Evolutionary conservation across 495 filamentous ascomycete species (phyloP), one percentile per base, ranked within the genome.

Genomic region (Pyrenopolyporus hunteri): DNA sequence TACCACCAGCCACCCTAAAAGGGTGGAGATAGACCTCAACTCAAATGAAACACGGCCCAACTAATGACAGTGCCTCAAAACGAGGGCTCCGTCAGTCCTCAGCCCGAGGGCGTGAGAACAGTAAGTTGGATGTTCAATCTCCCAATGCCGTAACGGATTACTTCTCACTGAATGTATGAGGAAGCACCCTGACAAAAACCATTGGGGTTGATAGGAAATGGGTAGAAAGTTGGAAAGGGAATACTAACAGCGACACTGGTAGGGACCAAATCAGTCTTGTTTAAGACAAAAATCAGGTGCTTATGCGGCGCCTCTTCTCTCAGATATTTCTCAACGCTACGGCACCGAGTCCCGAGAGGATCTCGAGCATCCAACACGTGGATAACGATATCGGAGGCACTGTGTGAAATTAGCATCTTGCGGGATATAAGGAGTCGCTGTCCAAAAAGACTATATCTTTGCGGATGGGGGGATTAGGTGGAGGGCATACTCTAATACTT

Each of bases 131-230:
- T 62, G 64, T 83, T 71, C 78, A 72, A 86, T 98, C 82, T 98
- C 87, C 93, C 95, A 97, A 89, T 83, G 89, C 86, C 89, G 91
- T 98, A 98, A 98, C 94, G 93, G 93, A 89, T 83, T 58, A 58
- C 80, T 82, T 83, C 85, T 88, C 90, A 95, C 83, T 68, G 84
- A 63, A 72, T 61, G 60, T 70, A 74, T 2, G 75, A 76, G 72
- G 83, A 89, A 85, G 82, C 83, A 86, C 85, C 94, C 93, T 98
- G 94, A 98, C 94, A 17, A 89, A 89, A 91, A 92, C 83, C 79
- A 89, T 96, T 78, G 74, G 76, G 73, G 68, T 59, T 14, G 59
- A 50, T 48, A 56, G 56, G 39, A 57, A 60, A 61, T 17, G 47
- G 36, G 61, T 3, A 19, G 23, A 2, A 20, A 71, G 39, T 29